Base-by-base conservation (phyloP, 176 grass and related monocot species). In the Dendrocalamus sinicus region DNA sequence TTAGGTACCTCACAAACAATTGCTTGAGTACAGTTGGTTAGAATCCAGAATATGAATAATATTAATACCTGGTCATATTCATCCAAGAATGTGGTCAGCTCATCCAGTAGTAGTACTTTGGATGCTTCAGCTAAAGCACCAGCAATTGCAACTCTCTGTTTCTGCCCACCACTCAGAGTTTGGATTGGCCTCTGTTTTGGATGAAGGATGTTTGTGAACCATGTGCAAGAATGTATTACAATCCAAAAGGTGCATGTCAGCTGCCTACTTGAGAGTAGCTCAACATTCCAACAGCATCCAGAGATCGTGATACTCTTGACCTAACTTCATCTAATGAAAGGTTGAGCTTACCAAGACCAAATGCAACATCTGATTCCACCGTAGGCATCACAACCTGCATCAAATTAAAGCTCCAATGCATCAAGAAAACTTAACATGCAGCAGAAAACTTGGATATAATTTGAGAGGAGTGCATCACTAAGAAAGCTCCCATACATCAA, bases 81-180 rank as follows among this genome's bases (percentile, higher is more conserved):
- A 84, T 95, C 96, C 89, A 98, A 88, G 84, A 92, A 98, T 82
- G 96, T 98, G 69, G 96, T 98, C 64, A 98, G 77, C 63, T 95
- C 96, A 72, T 98, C 96, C 35, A 98, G 81, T 32, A 94, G 62
- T 52, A 98, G 58, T 82, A 94, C 96, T 89, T 95, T 95, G 37
- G 91, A 94, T 70, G 89, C 77, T 93, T 98, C 93, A 72, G 96
- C 96, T 81, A 98, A 94, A 61, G 96, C 96, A 86, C 93, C 96
- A 1, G 95, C 95, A 85, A 93, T 95, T 76, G 95, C 95, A 87
- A 98, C 93, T 81, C 95, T 91, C 81, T 98, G 93, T 89, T 98
- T 98, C 93, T 98, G 96, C 75, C 93, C 96, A 64, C 93, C 93
- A 83, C 96, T 98, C 70, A 98, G 80, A 76, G 91, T 98, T 87